A percentile compares a stretch with the other conserved stretches of the same genome.
phyloP scores from a whole-genome alignment of 345 rosid genomes.

The Populus davidiana region DNA sequence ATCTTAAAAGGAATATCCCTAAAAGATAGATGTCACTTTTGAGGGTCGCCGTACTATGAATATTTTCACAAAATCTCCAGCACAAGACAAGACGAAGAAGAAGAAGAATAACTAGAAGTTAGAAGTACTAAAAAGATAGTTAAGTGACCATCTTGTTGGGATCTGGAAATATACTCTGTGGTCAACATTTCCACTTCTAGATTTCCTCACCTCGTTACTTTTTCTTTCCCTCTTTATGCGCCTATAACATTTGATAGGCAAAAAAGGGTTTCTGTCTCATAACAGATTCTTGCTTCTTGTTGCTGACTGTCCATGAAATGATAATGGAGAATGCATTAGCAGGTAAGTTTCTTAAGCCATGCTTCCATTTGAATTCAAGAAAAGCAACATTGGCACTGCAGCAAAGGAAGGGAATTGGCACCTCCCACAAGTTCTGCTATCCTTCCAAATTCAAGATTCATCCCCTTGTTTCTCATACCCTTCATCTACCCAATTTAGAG shows the following conservation, averaged over 20 bases:
- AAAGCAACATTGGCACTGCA: not conserved
- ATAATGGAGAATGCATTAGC: conserved; percentile 17
- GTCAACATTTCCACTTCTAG: not conserved
- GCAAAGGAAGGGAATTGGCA: not conserved
- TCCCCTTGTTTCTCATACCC: conserved; percentile 5
- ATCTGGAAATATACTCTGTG: not conserved
- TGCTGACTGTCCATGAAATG: not conserved
- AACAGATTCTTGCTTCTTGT: not conserved
- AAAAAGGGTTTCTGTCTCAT: not conserved
- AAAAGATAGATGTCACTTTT: not conserved
- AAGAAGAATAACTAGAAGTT: not conserved
- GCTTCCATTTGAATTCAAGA: conserved; percentile 5
- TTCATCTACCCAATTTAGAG: not conserved
- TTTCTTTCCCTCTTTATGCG: too few relatives aligned
- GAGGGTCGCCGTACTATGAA: not conserved
- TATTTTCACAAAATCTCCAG: not conserved
- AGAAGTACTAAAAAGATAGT: not conserved
- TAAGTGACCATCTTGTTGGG: not conserved
- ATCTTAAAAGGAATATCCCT: not conserved
- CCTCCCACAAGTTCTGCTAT: not conserved
- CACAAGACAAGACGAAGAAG: not conserved
- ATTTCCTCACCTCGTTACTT: not conserved
- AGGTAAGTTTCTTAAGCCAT: conserved; percentile 4
- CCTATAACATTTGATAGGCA: too few relatives aligned
- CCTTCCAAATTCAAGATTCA: not conserved